phyloP scores from a whole-genome alignment of 176 grass and related monocot genomes.

The Oryza rufipogon region DNA sequence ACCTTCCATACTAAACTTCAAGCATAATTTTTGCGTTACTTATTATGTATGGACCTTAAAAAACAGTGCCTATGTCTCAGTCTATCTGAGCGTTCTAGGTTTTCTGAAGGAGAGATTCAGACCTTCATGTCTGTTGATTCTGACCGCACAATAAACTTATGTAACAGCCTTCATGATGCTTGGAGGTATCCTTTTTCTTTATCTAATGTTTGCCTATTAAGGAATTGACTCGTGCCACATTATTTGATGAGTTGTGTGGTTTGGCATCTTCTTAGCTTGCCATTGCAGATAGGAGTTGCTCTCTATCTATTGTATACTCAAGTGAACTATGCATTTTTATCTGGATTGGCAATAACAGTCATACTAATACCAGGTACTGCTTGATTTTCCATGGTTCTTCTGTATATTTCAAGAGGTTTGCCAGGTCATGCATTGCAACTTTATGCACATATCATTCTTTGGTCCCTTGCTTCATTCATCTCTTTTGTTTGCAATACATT shows the following conservation, averaged over 20 bases:
- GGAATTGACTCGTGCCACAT: neutral
- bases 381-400: conserved; percentile 32
- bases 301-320: conserved; percentile 93
- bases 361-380: conserved; percentile 88
- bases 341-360: conserved; percentile 86
- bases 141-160: conserved; percentile 84
- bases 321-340: conserved; percentile 95
- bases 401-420: neutral
- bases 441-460: conserved; percentile 2
- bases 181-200: conserved; percentile 72
- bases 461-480: neutral
- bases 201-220: neutral
- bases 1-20: neutral
- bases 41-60: conserved; percentile 39
- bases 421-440: neutral
- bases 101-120: conserved; percentile 97
- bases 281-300: conserved; percentile 91
- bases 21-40: conserved; percentile 23
- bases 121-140: conserved; percentile 97
- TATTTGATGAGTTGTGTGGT: conserved; percentile 29
- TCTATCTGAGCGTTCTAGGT: conserved; percentile 86
- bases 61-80: conserved; percentile 75
- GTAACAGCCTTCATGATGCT: conserved; percentile 91
- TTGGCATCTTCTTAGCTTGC: conserved; percentile 60
- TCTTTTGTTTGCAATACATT: conserved; percentile 3